Evolutionary conservation across 345 rosid genomes (phyloP).

Genomic region (Hibiscus trionum): DNA sequence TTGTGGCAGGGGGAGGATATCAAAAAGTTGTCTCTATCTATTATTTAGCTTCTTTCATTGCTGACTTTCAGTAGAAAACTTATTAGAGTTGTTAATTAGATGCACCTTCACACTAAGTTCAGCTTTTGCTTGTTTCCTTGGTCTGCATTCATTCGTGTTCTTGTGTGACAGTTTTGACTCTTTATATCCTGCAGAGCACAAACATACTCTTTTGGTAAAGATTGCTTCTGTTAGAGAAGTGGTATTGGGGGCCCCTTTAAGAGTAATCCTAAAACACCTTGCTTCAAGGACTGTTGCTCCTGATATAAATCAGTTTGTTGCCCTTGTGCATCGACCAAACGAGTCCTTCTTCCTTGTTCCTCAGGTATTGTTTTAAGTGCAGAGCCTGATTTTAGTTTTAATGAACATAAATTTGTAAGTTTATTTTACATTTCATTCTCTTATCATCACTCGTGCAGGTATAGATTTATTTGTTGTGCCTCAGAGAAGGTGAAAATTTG

Average conservation of each 20-base stretch:
- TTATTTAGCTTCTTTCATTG: not conserved
- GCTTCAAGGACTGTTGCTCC: constrained; percentile 65
- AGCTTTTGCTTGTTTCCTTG: constrained; percentile 4
- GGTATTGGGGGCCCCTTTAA: constrained; percentile 86
- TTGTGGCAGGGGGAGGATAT: not conserved
- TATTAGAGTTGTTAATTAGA: not conserved
- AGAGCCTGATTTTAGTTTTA: not conserved
- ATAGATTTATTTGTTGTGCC: not conserved
- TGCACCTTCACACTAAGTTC: not conserved
- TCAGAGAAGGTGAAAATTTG: not conserved
- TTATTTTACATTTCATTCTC: not conserved
- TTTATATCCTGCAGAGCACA: constrained; percentile 41
- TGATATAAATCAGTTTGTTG: constrained; percentile 47
- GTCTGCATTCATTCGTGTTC: not conserved
- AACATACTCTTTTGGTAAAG: constrained; percentile 50
- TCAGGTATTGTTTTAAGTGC: constrained; percentile 36
- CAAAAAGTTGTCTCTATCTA: not conserved
- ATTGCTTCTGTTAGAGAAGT: constrained; percentile 89
- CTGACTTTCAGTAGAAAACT: not conserved
- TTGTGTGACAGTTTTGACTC: constrained; percentile 13
- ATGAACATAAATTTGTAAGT: not conserved
- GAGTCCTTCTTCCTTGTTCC: constrained; percentile 87
- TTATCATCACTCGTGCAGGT: not conserved
- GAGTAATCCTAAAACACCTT: constrained; percentile 61
- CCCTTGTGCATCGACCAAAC: constrained; percentile 87